Percentiles rank a stretch among this genome's conserved stretches.
phyloP scores from a whole-genome alignment of 192 early-diverging fungal species.

The Phycomyces nitens region DNA sequence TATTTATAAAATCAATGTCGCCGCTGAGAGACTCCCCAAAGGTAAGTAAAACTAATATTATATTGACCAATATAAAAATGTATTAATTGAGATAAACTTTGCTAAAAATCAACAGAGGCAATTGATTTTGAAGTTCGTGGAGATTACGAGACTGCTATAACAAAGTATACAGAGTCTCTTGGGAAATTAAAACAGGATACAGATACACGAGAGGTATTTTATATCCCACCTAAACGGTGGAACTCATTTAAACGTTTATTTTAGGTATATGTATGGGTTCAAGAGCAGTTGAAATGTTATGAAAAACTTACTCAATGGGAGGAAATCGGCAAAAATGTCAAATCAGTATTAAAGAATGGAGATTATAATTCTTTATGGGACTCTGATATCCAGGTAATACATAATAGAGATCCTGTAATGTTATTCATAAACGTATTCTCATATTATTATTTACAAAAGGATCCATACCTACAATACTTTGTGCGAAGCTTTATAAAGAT shows the following conservation, averaged over 20 bases:
- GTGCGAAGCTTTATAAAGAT: conserved; percentile 52
- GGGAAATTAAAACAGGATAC: conserved; percentile 27
- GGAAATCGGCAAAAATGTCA: conserved; percentile 45
- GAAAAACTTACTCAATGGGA: conserved; percentile 65
- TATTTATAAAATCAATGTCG: conserved; percentile 58
- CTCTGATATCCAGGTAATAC: conserved; percentile 30
- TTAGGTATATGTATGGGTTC: conserved; percentile 36
- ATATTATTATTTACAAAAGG: conserved; percentile 5
- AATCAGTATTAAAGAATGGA: conserved; percentile 44
- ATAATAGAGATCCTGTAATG: not conserved
- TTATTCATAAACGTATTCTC: not conserved
- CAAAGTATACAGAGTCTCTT: conserved; percentile 38
- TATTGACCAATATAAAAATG: not conserved
- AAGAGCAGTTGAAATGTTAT: conserved; percentile 57
- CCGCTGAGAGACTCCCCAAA: conserved; percentile 42
- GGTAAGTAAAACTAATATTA: conserved; percentile 20
- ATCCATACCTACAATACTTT: conserved; percentile 55
- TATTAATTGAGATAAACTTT: conserved; percentile 10
- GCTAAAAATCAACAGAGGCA: conserved; percentile 39
- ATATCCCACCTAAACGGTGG: not conserved
- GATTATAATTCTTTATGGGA: conserved; percentile 54
- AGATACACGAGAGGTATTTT: conserved; percentile 38
- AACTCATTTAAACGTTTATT: not conserved
- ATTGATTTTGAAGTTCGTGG: conserved; percentile 59
- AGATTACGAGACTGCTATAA: conserved; percentile 51